A percentile compares a stretch with the other conserved stretches of the same genome.
Conservation (phyloP, 352 stramenopile species). For the Phytophthora ramorum region DNA sequence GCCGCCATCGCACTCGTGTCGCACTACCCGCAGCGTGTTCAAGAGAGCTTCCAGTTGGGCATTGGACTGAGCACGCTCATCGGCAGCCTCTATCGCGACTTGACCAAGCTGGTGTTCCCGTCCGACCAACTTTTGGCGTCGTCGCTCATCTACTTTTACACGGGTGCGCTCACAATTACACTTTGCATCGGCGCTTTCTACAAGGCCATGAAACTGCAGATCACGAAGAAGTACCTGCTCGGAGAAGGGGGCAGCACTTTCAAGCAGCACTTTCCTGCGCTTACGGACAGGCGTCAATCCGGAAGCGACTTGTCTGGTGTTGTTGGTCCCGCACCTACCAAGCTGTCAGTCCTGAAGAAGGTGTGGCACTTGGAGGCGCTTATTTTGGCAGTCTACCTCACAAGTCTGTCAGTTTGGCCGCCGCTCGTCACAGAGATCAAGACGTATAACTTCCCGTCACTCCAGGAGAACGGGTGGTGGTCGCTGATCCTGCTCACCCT, state of each 20-base stretch:
- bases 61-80: slow-evolving; percentile 82
- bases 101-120: slow-evolving; percentile 84
- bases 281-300: slow-evolving; percentile 27
- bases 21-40: slow-evolving; percentile 73
- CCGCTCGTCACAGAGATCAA: slow-evolving; percentile 82
- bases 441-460: slow-evolving; percentile 73
- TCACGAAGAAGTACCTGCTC: slow-evolving; percentile 59
- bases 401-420: slow-evolving; percentile 72
- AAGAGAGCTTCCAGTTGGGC: slow-evolving; percentile 82
- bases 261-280: slow-evolving; percentile 49
- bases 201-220: slow-evolving; percentile 52
- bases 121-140: slow-evolving; percentile 61
- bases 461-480: slow-evolving; percentile 78
- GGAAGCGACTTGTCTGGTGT: background rate
- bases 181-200: slow-evolving; percentile 80
- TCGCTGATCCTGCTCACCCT: slow-evolving; percentile 78
- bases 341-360: slow-evolving; percentile 71
- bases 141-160: slow-evolving; percentile 89
- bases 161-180: slow-evolving; percentile 73
- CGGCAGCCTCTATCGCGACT: slow-evolving; percentile 78
- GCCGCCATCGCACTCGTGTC: slow-evolving; percentile 77
- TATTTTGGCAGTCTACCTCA: slow-evolving; percentile 68
- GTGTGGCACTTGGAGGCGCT: slow-evolving; percentile 67
- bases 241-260: slow-evolving; percentile 28
- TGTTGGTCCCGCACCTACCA: slow-evolving; percentile 38